Evolutionary conservation across 345 rosid genomes (phyloP), one percentile per base, ranked within the genome.

Genomic region (Brassica rapa): DNA sequence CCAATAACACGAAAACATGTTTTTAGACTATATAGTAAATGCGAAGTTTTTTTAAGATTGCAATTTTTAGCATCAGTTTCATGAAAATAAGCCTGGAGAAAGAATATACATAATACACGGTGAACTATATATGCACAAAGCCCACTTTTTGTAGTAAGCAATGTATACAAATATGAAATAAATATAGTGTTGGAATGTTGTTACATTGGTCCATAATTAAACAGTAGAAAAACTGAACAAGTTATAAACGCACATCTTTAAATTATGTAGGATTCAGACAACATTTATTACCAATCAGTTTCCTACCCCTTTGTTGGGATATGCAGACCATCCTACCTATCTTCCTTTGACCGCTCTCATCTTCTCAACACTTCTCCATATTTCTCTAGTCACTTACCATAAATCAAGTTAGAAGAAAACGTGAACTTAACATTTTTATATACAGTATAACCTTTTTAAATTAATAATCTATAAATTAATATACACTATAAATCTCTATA

Each of bases 261-360:
- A 73, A 51, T 35, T 8, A 16, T 51, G 77, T 68, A 73, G 74
- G 68, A 68, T 55, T 63, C 62, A 74, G 76, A 74, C 27, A 80
- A 41, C 75, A 80, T 80, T 80, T 74, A 74, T 35, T 74, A 69
- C 80, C 83, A 74, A 70, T 69, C 80, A 80, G 64, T 64, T 35
- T 80, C 72, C 67, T 69, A 80, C 72, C 80, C 43, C 79, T 74
- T 80, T 80, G 68, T 75, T 80, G 72, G 76, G 80, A 80, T 71
- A 64, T 15, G 21, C 73, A 73, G 72, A 75, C 76, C 80, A 74
- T 70, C 76, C 68, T 61, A 78, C 46, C 35, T 74, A 69, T 62
- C 57, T 74, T 62, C 61, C 71, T 63, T 68, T 68, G 68, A 70
- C 67, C 41, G 55, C 19, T 69, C 49, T 69, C 67, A 62, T 72